Conservation (phyloP, 139 green algal genomes). For the Chlorella sp. region DNA sequence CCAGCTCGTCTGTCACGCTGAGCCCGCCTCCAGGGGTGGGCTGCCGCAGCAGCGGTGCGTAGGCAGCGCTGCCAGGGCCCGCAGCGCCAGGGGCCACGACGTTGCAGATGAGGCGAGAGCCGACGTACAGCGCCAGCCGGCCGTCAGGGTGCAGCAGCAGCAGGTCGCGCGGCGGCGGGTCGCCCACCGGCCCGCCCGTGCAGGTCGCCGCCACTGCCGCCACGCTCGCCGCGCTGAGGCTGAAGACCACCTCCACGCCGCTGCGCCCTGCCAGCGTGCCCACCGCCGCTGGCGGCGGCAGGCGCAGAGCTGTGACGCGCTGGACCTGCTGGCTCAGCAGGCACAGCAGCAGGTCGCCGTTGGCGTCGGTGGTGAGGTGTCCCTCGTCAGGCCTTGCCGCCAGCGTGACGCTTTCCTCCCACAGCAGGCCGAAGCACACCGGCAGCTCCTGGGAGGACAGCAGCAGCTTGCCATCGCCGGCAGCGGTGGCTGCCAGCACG, state of each 20-base stretch:
- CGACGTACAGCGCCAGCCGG: conserved; percentile 50
- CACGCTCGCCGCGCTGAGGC: conserved; percentile 38
- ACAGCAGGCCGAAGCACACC: conserved; percentile 22
- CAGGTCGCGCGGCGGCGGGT: conserved; percentile 42
- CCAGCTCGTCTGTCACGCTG: no score
- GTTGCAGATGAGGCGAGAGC: conserved; percentile 25
- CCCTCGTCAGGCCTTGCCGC: conserved; percentile 4
- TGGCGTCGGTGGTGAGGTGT: conserved; percentile 42
- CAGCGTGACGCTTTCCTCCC: conserved; percentile 27
- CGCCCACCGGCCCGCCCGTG: conserved; percentile 1
- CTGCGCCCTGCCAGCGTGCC: neutral
- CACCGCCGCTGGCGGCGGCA: conserved; percentile 1
- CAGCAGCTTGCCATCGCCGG: neutral
- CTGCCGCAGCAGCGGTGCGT: conserved; percentile 1
- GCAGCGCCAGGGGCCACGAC: conserved; percentile 1
- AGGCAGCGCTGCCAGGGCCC: neutral
- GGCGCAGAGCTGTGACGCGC: conserved; percentile 24
- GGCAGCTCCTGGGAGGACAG: conserved; percentile 12
- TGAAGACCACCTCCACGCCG: conserved; percentile 47
- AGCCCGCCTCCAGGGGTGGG: no score
- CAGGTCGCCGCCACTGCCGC: conserved; percentile 45
- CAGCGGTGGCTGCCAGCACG: neutral
- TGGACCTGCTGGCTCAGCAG: conserved; percentile 33
- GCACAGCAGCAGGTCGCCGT: conserved; percentile 47
- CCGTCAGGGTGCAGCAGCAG: conserved; percentile 53